Conservation (phyloP, 2,329 filamentous ascomycete species). For the Cordyceps fumosorosea region DNA sequence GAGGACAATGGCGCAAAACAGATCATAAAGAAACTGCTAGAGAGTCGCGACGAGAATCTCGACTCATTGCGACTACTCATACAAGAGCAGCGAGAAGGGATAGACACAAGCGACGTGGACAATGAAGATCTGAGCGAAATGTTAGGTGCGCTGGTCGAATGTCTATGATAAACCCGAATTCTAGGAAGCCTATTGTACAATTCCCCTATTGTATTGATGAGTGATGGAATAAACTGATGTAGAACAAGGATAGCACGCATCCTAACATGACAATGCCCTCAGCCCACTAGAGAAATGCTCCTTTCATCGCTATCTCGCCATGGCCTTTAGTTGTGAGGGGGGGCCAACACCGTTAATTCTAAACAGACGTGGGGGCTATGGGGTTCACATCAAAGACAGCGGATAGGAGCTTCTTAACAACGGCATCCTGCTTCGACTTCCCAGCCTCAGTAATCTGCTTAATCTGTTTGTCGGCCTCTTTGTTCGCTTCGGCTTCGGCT, state of each 20-base stretch:
- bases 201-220: not conserved
- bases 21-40: conserved; percentile 57
- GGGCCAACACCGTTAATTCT: not conserved
- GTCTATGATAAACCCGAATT: conserved; percentile 29
- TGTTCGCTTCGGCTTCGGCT: conserved; percentile 74
- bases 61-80: conserved; percentile 59
- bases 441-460: conserved; percentile 74
- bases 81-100: conserved; percentile 47
- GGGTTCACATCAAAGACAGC: conserved; percentile 84
- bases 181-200: not conserved
- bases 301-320: not conserved
- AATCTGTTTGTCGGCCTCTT: conserved; percentile 72
- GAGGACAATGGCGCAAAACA: conserved; percentile 73
- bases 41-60: conserved; percentile 61
- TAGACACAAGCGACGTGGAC: conserved; percentile 51
- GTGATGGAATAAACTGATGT: conserved; percentile 4
- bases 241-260: conserved; percentile 2
- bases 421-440: conserved; percentile 69
- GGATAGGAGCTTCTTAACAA: conserved; percentile 74
- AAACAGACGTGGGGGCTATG: conserved; percentile 36
- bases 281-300: not conserved
- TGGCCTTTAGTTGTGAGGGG: not conserved
- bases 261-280: not conserved
- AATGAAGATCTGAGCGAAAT: conserved; percentile 53
- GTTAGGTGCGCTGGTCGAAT: conserved; percentile 45